Conservation (phyloP, 108 stramenopile genomes). For the Parmales sp. region DNA sequence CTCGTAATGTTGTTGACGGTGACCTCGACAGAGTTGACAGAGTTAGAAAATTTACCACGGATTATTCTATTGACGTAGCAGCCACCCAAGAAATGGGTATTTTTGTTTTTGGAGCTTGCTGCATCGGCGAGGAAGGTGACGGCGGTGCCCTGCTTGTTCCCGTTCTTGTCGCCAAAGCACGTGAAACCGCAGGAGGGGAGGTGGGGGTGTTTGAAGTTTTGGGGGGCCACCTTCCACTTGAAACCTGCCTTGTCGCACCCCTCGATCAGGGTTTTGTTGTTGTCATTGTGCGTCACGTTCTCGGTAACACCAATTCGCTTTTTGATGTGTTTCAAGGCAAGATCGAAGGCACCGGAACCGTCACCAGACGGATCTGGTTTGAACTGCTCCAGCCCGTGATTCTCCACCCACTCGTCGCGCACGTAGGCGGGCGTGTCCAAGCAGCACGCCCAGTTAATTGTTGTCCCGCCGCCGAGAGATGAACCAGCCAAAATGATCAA, state of each 20-base stretch:
- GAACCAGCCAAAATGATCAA: constrained; percentile 36
- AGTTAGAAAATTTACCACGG: no score
- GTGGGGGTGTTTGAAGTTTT: constrained; percentile 4
- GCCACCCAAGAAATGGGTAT: no score
- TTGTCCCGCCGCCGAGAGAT: constrained; percentile 45
- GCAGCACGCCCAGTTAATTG: constrained; percentile 46
- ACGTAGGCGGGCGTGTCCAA: constrained; percentile 39
- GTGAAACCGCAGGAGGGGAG: constrained; percentile 10
- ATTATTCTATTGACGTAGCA: no score
- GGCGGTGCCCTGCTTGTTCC: constrained; percentile 7
- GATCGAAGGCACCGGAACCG: constrained; percentile 29
- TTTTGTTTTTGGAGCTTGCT: neutral
- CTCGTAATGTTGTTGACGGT: neutral
- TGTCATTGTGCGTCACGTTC: constrained; percentile 15
- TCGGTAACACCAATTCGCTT: constrained; percentile 28
- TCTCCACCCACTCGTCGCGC: constrained; percentile 36
- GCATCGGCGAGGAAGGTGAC: constrained; percentile 10
- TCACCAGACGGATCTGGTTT: neutral
- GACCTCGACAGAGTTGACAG: constrained; percentile 11
- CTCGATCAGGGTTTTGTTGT: constrained; percentile 39
- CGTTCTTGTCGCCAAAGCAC: constrained; percentile 20
- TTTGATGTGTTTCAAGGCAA: constrained; percentile 26
- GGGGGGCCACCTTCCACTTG: constrained; percentile 20
- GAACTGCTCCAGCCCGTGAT: constrained; percentile 31
- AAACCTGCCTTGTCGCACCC: constrained; percentile 35